Evolutionary conservation across 2,329 filamentous ascomycete genomes (phyloP).

Genomic region (Dactylonectria estremocensis): DNA sequence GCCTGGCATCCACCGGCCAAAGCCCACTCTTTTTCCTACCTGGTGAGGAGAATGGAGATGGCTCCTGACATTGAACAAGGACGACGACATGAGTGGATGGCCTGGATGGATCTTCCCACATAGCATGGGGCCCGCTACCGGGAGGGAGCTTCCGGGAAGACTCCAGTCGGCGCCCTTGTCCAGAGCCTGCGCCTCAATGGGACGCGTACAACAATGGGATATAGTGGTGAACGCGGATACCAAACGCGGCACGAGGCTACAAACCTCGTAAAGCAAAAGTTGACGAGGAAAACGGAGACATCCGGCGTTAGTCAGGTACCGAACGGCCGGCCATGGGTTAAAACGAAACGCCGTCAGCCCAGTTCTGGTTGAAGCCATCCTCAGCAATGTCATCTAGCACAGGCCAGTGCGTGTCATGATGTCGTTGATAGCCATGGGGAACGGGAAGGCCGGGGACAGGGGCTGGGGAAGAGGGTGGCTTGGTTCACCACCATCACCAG

Average conservation of each 20-base stretch:
- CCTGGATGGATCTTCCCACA: constrained; percentile 24
- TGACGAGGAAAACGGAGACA: neutral
- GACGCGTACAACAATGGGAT: constrained; percentile 35
- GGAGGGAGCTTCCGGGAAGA: constrained; percentile 18
- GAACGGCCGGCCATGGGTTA: neutral
- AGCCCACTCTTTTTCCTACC: constrained; percentile 23
- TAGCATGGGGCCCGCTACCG: constrained; percentile 21
- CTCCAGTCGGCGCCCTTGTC: constrained; percentile 21
- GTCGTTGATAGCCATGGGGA: constrained; percentile 14
- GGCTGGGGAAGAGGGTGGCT: constrained; percentile 1
- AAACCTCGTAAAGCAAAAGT: constrained; percentile 23
- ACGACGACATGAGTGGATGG: constrained; percentile 30
- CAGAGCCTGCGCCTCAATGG: constrained; percentile 34
- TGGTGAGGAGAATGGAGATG: constrained; percentile 16
- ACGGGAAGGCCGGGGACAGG: constrained; percentile 18
- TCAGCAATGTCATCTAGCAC: constrained; percentile 17
- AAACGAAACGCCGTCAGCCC: neutral
- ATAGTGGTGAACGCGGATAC: neutral
- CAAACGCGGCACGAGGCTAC: neutral
- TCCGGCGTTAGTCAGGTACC: constrained; percentile 1
- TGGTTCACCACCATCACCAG: constrained; percentile 6
- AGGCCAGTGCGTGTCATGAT: neutral
- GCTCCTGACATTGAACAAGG: constrained; percentile 27
- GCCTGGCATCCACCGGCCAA: constrained; percentile 14
- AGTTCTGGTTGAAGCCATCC: constrained; percentile 14